Evolutionary conservation across 2,329 filamentous ascomycete species (phyloP).

Genomic region (Fusarium metavorans): DNA sequence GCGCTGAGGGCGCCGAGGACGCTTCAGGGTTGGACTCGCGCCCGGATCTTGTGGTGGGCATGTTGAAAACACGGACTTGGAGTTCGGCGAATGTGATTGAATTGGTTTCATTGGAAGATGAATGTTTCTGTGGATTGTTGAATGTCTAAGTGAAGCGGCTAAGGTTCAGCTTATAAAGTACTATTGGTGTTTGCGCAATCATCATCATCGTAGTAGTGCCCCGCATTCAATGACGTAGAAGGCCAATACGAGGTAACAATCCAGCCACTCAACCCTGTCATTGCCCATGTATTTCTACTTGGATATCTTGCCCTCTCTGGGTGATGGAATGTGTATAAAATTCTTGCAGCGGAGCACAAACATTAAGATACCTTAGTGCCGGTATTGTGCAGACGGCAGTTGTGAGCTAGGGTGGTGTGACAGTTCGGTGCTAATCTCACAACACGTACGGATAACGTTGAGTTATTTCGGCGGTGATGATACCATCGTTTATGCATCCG

Average conservation of each 20-base stretch:
- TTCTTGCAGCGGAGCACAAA: no score
- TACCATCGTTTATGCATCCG: background rate
- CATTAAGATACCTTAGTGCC: background rate
- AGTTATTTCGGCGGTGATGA: background rate
- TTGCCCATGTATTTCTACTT: background rate
- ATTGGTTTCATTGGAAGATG: background rate
- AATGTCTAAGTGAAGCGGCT: background rate
- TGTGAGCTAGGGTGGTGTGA: background rate
- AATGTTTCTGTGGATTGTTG: background rate
- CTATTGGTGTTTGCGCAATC: background rate
- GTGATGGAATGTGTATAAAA: background rate
- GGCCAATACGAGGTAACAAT: background rate
- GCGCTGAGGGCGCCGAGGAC: background rate
- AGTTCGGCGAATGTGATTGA: background rate
- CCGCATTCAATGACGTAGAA: background rate
- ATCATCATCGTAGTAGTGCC: background rate
- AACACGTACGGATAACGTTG: background rate
- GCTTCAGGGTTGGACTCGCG: background rate
- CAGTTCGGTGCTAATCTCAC: background rate
- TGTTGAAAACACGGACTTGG: background rate
- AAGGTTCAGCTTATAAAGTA: background rate
- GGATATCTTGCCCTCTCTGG: background rate
- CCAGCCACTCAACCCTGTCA: background rate
- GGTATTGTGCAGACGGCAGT: background rate
- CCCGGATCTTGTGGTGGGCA: slow-evolving; percentile 6